phyloP scores from a whole-genome alignment of 352 stramenopile genomes.

The Pythium phragmitis region DNA sequence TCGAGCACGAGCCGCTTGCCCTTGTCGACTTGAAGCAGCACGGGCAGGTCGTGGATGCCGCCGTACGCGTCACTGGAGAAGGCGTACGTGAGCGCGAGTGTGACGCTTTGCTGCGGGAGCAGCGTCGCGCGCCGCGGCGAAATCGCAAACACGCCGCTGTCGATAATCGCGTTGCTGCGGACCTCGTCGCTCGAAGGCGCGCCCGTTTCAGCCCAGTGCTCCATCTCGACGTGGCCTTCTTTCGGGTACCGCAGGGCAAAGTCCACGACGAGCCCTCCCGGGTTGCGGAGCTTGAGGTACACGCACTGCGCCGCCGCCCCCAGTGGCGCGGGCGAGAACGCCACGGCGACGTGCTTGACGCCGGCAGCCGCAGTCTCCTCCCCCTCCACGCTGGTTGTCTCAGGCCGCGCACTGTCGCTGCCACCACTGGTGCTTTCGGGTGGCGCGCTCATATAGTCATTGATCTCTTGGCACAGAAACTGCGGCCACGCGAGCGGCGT shows the following conservation, averaged over 20 bases:
- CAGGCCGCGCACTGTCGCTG: neutral
- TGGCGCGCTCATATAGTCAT: slow-evolving; percentile 61
- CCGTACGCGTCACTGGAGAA: slow-evolving; percentile 73
- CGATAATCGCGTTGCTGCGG: slow-evolving; percentile 75
- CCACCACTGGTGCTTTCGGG: neutral
- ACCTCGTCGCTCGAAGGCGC: slow-evolving; percentile 81
- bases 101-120: slow-evolving; percentile 56
- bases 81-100: slow-evolving; percentile 66
- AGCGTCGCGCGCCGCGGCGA: slow-evolving; percentile 52
- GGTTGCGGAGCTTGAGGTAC: slow-evolving; percentile 85
- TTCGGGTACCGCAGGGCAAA: slow-evolving; percentile 90
- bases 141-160: slow-evolving; percentile 74
- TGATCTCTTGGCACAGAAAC: slow-evolving; percentile 75
- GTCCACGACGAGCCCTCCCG: slow-evolving; percentile 76
- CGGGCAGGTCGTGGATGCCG: slow-evolving; percentile 81
- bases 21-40: slow-evolving; percentile 87
- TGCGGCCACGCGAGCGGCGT: slow-evolving; percentile 64
- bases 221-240: slow-evolving; percentile 91
- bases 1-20: slow-evolving; percentile 89
- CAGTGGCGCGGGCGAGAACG: slow-evolving; percentile 77
- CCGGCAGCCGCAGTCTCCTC: slow-evolving; percentile 18
- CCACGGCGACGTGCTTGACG: slow-evolving; percentile 55
- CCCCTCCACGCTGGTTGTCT: slow-evolving; percentile 1
- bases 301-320: slow-evolving; percentile 55
- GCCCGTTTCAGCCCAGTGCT: slow-evolving; percentile 91